These are phyloP conservation scores for Nothomitra cinnamomea DNA, from an alignment of 2,329 filamentous ascomycete species.

Conservation along the genomic window DNA sequence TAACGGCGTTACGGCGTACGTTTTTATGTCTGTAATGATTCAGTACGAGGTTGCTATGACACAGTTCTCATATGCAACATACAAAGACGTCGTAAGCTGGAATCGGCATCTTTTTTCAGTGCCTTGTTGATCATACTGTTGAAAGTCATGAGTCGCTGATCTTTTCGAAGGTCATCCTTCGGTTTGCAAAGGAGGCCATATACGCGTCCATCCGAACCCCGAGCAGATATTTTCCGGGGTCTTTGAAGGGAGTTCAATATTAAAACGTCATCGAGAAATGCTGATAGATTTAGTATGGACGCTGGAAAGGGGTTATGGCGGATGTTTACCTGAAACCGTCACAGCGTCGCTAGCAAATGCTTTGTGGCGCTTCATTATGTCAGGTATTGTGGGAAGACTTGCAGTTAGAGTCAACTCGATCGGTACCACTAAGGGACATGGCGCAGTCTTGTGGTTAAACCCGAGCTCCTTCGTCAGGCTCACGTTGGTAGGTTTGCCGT, in stretches of 20 bases:
- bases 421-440: constrained; percentile 75
- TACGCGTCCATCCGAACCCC: constrained; percentile 71
- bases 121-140: constrained; percentile 96
- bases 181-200: constrained; percentile 94
- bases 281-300: constrained; percentile 14
- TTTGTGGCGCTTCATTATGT: constrained; percentile 55
- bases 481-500: constrained; percentile 51
- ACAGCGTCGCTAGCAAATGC: constrained; percentile 78
- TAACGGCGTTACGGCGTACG: constrained; percentile 88
- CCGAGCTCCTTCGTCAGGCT: constrained; percentile 62
- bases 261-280: constrained; percentile 72
- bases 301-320: not conserved
- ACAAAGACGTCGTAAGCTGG: constrained; percentile 71
- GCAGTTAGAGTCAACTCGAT: constrained; percentile 73
- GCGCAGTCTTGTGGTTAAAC: constrained; percentile 70
- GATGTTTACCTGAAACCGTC: constrained; percentile 43
- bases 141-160: constrained; percentile 98
- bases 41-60: not conserved
- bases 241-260: constrained; percentile 85
- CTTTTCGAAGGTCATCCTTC: constrained; percentile 92
- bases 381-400: constrained; percentile 55
- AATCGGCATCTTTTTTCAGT: constrained; percentile 78
- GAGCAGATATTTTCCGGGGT: constrained; percentile 73
- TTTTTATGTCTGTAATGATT: constrained; percentile 51
- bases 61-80: constrained; percentile 11